Percentiles rank a stretch among this genome's conserved stretches.
Conservation (phyloP, 139 green algal species). For the Tetraselmis chui region DNA sequence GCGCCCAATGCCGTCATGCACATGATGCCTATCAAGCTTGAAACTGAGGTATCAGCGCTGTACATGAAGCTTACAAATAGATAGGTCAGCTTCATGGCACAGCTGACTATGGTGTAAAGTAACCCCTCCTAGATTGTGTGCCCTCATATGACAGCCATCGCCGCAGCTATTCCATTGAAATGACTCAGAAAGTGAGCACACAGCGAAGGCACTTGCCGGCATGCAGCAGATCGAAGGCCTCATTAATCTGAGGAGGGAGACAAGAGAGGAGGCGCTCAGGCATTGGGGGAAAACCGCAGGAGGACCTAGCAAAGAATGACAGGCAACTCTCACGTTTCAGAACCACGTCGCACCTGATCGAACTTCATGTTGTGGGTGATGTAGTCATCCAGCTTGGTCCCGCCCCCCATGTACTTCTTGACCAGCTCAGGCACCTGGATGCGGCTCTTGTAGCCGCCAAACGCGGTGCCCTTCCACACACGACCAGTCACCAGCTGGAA, state of each 20-base stretch:
- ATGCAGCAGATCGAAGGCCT: conserved; percentile 92
- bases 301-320: no score
- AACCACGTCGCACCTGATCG: conserved; percentile 21
- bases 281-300: neutral
- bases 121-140: no score
- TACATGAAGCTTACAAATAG: neutral
- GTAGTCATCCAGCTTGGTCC: conserved; percentile 85
- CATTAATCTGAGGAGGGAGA: conserved; percentile 87
- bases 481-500: conserved; percentile 95
- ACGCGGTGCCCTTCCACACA: conserved; percentile 89
- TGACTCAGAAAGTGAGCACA: conserved; percentile 71
- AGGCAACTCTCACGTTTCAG: no score
- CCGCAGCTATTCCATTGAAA: no score
- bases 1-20: neutral
- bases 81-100: no score
- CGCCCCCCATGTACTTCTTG: conserved; percentile 68
- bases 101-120: no score
- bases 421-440: conserved; percentile 79
- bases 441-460: conserved; percentile 87
- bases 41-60: neutral
- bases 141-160: no score
- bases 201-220: conserved; percentile 76
- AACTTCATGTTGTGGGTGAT: conserved; percentile 84
- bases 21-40: neutral
- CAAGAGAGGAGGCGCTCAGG: neutral